These are phyloP conservation scores for Camelina neglecta DNA, from an alignment of 345 rosid genomes.

Conservation along the genomic window DNA sequence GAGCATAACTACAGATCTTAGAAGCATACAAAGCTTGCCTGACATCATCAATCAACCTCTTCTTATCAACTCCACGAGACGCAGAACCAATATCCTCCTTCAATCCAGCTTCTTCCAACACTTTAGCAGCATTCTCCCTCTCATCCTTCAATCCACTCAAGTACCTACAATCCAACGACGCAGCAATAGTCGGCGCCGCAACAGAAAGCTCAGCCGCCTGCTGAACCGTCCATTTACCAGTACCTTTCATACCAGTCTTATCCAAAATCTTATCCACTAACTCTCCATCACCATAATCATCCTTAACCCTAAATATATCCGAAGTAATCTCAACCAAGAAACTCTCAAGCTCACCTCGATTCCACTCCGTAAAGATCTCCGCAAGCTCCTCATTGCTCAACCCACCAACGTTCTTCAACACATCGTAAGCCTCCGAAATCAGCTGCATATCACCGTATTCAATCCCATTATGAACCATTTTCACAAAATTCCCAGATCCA, in stretches of 20 bases:
- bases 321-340: constrained; percentile 89
- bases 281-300: constrained; percentile 63
- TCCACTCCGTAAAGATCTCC: constrained; percentile 76
- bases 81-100: constrained; percentile 60
- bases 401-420: constrained; percentile 84
- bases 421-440: constrained; percentile 94
- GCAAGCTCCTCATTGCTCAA: constrained; percentile 66
- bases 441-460: constrained; percentile 98
- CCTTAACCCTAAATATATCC: constrained; percentile 86
- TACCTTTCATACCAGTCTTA: constrained; percentile 99
- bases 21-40: constrained; percentile 90
- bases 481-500: constrained; percentile 94
- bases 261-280: constrained; percentile 96
- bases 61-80: constrained; percentile 62
- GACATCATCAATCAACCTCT: constrained; percentile 85
- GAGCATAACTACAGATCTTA: constrained; percentile 92
- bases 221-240: constrained; percentile 98
- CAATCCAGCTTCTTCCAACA: constrained; percentile 77
- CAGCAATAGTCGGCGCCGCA: constrained; percentile 94
- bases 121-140: constrained; percentile 66
- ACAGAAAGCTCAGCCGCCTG: constrained; percentile 97
- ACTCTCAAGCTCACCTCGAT: constrained; percentile 84
- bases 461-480: constrained; percentile 98
- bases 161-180: constrained; percentile 87
- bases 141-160: constrained; percentile 94